Base-by-base conservation (phyloP, 1,284 basidiomycete genomes). In the Melampsora americana region DNA sequence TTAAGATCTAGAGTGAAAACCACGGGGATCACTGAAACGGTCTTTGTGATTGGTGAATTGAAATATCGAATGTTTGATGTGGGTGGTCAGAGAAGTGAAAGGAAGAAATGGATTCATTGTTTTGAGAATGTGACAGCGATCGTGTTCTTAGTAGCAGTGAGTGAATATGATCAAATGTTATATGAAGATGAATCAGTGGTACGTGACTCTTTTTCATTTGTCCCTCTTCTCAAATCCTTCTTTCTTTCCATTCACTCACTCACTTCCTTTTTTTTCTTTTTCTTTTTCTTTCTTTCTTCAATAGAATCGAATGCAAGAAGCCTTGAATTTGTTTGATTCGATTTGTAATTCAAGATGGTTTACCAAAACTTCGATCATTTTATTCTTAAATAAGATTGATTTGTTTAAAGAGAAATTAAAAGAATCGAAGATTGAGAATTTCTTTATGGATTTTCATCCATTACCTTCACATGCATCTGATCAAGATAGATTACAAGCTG, bases 61-160 rank as follows among this genome's bases (percentile, higher is more conserved):
- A 94, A 91, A 35, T 95, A 95, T 86, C 84, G 48, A 80, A 84
- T 96, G 46, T 93, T 96, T 83, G 93, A 97, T 84, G 93, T 97
- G 68, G 94, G 95, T 79, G 95, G 95, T 28, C 95, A 97, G 85
- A 86, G 95, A 78, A 91, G 89, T 77, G 95, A 96, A 83, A 88
- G 93, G 32, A 94, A 95, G 83, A 95, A 96, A 79, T 84, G 84
- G 85, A 85, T 82, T 80, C 84, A 85, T 79, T 87, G 86, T 80
- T 99, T 99, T 83, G 94, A 96, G 85, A 95, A 95, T 81, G 94
- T 97, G 72, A 97, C 93, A 0, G 93, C 93, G 3, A 87, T 98
- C 81, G 89, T 98, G 66, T 98, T 98, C 86, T 84, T 98, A 72
- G 94, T 95, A 79, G 90, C 89, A 79, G 85, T 98, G 82, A 92